phyloP scores from a whole-genome alignment of 164 flowering plant species.

The Litsea cubeba region DNA sequence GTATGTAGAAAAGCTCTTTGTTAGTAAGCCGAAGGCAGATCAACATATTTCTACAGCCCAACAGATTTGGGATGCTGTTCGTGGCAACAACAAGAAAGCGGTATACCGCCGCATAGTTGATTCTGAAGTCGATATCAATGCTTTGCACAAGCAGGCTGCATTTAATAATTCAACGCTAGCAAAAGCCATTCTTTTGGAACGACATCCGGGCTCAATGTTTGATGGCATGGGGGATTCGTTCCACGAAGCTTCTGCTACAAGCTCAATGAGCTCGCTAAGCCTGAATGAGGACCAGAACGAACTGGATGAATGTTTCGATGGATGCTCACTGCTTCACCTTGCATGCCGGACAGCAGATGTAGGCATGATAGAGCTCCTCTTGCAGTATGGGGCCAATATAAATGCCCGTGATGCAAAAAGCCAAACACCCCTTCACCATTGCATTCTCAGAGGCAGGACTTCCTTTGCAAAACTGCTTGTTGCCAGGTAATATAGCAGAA shows the following conservation, averaged over 20 bases:
- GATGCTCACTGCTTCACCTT: constrained; percentile 74
- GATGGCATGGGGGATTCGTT: constrained; percentile 25
- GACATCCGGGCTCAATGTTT: constrained; percentile 28
- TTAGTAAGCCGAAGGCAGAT: constrained; percentile 40
- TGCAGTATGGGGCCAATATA: constrained; percentile 81
- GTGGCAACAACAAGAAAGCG: constrained; percentile 64
- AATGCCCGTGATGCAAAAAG: constrained; percentile 65
- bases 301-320: constrained; percentile 42
- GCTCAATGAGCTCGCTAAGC: constrained; percentile 21
- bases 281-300: constrained; percentile 23
- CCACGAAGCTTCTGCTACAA: constrained; percentile 25
- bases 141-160: constrained; percentile 38
- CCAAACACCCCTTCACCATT: constrained; percentile 72
- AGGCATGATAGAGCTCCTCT: constrained; percentile 86
- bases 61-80: constrained; percentile 70
- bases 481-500: constrained; percentile 39
- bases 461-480: constrained; percentile 57
- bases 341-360: constrained; percentile 76
- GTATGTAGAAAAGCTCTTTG: constrained; percentile 78
- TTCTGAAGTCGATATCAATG: constrained; percentile 65
- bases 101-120: constrained; percentile 64
- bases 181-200: constrained; percentile 60
- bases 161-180: constrained; percentile 35
- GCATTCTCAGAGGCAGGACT: constrained; percentile 44
- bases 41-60: constrained; percentile 43